Evolutionary conservation across 495 filamentous ascomycete species (phyloP), one percentile per base, ranked within the genome.

Genomic region (Cercophora newfieldiana): DNA sequence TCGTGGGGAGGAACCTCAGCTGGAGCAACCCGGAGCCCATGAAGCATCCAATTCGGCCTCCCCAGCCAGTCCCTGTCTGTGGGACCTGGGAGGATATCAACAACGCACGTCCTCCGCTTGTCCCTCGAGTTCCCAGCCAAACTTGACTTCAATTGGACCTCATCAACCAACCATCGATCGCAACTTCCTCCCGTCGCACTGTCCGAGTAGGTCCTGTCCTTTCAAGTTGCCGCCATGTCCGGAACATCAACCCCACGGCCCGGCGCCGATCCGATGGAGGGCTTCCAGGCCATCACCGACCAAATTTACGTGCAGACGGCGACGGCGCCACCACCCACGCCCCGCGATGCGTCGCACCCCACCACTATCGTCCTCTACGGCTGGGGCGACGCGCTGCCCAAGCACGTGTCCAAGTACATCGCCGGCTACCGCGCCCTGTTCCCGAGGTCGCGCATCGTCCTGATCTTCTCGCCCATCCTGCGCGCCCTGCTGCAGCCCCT

Each of bases 301-400:
- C 72, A 73, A 53, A 48, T 68, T 24, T 60, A 61, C 22, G 58
- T 70, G 16, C 65, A 61, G n/a, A n/a, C 30, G 18, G 37, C 61
- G n/a, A n/a, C n/a, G n/a, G n/a, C n/a, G n/a, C n/a, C n/a, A 58
- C 18, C 62, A 30, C 31, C 57, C 19, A 24, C 59, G 6, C 28
- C 64, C 14, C 24, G 22, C 3, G 58, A 72, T 26, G 69, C 69
- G 22, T 66, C 64, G 14, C 61, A 81, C 58, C 80, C 80, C 10
- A 75, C 75, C 25, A 77, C 78, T 2, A 67, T 82, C 33, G 64
- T 82, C 33, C 66, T 86, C 30, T 86, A 81, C 66, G 80, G 81
- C 71, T 87, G 85, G 85, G 85, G 85, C 60, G 84, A 87, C 63
- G 83, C 80, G 22, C 72, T 66, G 21, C 81, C 83, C 0, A 84